A percentile compares a stretch with the other conserved stretches of the same genome.
Evolutionary conservation across 768 basidiomycete species (phyloP).

Genomic region (Lactarius hengduanensis): DNA sequence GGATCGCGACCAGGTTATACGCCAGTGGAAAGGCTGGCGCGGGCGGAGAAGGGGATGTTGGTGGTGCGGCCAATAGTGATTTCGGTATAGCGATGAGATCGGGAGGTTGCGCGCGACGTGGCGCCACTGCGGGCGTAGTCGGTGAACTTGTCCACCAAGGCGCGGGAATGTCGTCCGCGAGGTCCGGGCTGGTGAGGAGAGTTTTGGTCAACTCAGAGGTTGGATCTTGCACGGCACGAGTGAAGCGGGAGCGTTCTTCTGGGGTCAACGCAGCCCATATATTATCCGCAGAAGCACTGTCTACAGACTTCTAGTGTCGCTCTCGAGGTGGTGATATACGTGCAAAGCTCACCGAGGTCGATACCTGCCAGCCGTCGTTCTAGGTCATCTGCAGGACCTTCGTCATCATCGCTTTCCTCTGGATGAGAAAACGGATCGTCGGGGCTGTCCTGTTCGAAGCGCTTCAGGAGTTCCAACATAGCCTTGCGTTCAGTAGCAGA

Average conservation of each 20-base stretch:
- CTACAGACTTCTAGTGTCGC: slow-evolving; percentile 36
- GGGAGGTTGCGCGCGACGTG: slow-evolving; percentile 42
- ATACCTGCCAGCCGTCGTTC: slow-evolving; percentile 51
- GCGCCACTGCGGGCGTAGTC: not conserved
- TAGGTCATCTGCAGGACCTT: slow-evolving; percentile 31
- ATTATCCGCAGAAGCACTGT: slow-evolving; percentile 51
- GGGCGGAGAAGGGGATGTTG: slow-evolving; percentile 32
- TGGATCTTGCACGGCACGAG: slow-evolving; percentile 58
- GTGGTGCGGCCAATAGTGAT: slow-evolving; percentile 41
- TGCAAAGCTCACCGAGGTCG: slow-evolving; percentile 54
- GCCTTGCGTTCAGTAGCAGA: slow-evolving; percentile 54
- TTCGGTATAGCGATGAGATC: slow-evolving; percentile 45
- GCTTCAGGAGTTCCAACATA: slow-evolving; percentile 70
- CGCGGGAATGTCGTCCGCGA: slow-evolving; percentile 46
- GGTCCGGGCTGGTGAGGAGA: slow-evolving; percentile 56
- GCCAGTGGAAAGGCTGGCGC: slow-evolving; percentile 40
- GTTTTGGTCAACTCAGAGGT: slow-evolving; percentile 57
- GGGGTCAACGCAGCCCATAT: slow-evolving; percentile 62
- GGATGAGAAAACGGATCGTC: slow-evolving; percentile 39
- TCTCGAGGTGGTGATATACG: not conserved
- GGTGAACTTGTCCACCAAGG: slow-evolving; percentile 68
- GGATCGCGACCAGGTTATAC: slow-evolving; percentile 67
- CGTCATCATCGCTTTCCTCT: slow-evolving; percentile 40
- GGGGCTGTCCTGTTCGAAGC: slow-evolving; percentile 61
- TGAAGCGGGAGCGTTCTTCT: slow-evolving; percentile 61